A percentile compares a stretch with the other conserved stretches of the same genome.
Evolutionary conservation across 352 stramenopile species (phyloP).

Genomic region (Phytophthora sansomeana): DNA sequence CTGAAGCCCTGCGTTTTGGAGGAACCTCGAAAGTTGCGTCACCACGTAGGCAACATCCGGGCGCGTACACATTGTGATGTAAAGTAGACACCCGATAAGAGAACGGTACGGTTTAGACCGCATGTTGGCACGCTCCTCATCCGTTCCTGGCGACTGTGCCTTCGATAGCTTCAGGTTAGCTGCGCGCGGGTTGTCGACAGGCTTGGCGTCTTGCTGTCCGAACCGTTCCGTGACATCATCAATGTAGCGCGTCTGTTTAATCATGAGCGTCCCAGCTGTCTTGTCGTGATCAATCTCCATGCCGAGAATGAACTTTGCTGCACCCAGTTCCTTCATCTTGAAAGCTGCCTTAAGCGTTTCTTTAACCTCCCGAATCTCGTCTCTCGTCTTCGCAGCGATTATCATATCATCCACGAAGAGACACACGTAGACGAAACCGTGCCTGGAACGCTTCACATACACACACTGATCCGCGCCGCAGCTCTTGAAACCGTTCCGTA

Average conservation of each 20-base stretch:
- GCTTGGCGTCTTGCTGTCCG: slow-evolving; percentile 17
- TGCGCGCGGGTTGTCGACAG: slow-evolving; percentile 13
- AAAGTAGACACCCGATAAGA: slow-evolving; percentile 16
- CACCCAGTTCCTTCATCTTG: slow-evolving; percentile 31
- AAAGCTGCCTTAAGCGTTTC: slow-evolving; percentile 8
- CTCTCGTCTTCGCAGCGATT: slow-evolving; percentile 16
- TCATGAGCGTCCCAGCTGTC: slow-evolving; percentile 8
- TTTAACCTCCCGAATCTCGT: slow-evolving; percentile 21
- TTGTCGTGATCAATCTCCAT: slow-evolving; percentile 35
- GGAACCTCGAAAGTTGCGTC: slow-evolving; percentile 9
- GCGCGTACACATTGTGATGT: slow-evolving; percentile 18
- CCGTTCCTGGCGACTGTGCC: slow-evolving; percentile 8
- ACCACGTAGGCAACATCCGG: slow-evolving; percentile 17
- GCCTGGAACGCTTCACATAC: slow-evolving; percentile 11
- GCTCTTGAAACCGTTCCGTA: slow-evolving; percentile 8
- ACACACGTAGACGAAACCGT: slow-evolving; percentile 20
- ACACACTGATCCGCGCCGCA: slow-evolving; percentile 30
- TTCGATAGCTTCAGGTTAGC: slow-evolving; percentile 10
- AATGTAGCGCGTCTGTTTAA: slow-evolving; percentile 35
- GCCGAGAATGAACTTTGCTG: slow-evolving; percentile 22
- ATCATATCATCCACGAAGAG: too few relatives aligned
- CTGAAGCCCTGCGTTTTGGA: slow-evolving; percentile 8
- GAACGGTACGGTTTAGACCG: slow-evolving; percentile 13
- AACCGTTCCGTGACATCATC: slow-evolving; percentile 21
- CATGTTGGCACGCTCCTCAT: slow-evolving; percentile 4